Percentiles rank a stretch among this genome's conserved stretches.
phyloP scores from a whole-genome alignment of 805 yeast species.

The Kodamaea hsintzibuensis region DNA sequence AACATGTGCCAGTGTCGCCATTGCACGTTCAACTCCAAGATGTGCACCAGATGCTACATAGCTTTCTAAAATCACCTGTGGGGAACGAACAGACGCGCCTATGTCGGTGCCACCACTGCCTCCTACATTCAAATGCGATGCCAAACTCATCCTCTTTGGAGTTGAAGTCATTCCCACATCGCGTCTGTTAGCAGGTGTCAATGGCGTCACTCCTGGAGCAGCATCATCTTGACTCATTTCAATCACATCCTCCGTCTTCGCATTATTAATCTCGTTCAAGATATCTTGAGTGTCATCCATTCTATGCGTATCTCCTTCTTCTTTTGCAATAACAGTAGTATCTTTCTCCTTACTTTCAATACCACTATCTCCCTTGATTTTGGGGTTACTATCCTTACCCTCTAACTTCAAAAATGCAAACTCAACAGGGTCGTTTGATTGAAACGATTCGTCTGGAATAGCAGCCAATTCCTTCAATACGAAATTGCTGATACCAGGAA shows the following conservation, averaged over 20 bases:
- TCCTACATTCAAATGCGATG: constrained; percentile 6
- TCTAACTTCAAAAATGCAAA: constrained; percentile 77
- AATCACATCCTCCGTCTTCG: constrained; percentile 38
- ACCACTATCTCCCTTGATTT: constrained; percentile 1
- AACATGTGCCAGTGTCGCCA: constrained; percentile 59
- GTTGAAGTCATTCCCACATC: constrained; percentile 13
- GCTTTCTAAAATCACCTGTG: constrained; percentile 36
- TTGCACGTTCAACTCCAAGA: constrained; percentile 39
- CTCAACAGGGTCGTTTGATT: constrained; percentile 66
- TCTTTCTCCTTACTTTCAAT: neutral
- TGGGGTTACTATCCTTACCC: constrained; percentile 43
- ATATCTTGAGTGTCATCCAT: constrained; percentile 35
- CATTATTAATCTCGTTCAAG: constrained; percentile 40
- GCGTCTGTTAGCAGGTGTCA: constrained; percentile 28
- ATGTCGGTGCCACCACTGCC: neutral
- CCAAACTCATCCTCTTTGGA: constrained; percentile 14
- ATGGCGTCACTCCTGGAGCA: constrained; percentile 17
- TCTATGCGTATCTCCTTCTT: too few relatives aligned
- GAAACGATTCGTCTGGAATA: constrained; percentile 74
- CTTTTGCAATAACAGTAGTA: neutral
- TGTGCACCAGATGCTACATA: constrained; percentile 30
- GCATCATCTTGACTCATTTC: constrained; percentile 21
- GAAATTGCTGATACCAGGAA: constrained; percentile 50
- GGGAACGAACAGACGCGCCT: constrained; percentile 18
- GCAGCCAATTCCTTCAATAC: constrained; percentile 66